Conservation (phyloP, 176 grass and related monocot species). For the Bolboschoenus planiculmis region DNA sequence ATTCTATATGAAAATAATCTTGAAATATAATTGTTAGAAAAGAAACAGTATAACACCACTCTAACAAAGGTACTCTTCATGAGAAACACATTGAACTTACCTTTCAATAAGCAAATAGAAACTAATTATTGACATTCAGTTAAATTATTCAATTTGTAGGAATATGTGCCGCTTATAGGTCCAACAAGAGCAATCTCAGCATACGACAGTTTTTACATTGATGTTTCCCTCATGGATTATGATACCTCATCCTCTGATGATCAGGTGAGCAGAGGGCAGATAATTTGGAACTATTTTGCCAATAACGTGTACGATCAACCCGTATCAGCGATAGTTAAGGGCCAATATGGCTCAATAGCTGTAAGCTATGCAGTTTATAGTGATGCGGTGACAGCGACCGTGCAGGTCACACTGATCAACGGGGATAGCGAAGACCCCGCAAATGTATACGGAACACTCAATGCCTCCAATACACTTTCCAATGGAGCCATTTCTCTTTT, state of each 20-base stretch:
- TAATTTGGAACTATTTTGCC: conserved; percentile 15
- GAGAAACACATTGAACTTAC: not conserved
- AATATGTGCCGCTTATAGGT: conserved; percentile 8
- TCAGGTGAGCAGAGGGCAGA: conserved; percentile 13
- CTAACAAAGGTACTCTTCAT: not conserved
- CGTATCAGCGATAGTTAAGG: not conserved
- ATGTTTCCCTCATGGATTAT: conserved; percentile 14
- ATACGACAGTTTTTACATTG: conserved; percentile 19
- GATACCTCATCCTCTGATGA: conserved; percentile 10
- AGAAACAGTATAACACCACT: not conserved
- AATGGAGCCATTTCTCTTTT: not conserved
- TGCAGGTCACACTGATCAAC: conserved; percentile 8
- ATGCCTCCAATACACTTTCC: not conserved
- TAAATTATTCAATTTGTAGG: not conserved
- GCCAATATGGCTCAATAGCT: not conserved
- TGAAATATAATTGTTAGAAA: not conserved
- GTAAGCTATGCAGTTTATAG: conserved; percentile 19
- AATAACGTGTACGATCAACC: conserved; percentile 17
- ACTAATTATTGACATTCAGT: not conserved
- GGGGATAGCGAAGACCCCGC: conserved; percentile 7
- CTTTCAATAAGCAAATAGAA: not conserved
- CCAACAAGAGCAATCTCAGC: conserved; percentile 27
- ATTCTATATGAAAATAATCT: too few relatives aligned
- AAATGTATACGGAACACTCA: conserved; percentile 6
- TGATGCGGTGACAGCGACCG: conserved; percentile 1